phyloP scores from a whole-genome alignment of 2,329 filamentous ascomycete species.

The Xenoacremonium recifei region DNA sequence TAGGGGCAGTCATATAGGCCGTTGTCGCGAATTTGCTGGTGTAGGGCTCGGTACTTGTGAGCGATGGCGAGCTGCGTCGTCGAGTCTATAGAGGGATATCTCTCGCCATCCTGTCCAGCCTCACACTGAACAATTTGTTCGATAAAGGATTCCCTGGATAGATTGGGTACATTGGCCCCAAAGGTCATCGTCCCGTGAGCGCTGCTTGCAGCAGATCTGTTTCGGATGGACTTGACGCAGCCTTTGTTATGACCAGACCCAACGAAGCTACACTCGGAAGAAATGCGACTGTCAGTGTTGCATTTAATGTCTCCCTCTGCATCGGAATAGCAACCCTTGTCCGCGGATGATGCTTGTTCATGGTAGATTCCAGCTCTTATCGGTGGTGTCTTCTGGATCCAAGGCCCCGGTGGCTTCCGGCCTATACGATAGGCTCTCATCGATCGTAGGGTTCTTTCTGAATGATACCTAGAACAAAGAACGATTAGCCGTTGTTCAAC shows the following conservation, averaged over 20 bases:
- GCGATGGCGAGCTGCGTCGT: conserved; percentile 54
- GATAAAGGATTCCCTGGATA: conserved; percentile 9
- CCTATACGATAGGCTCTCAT: conserved; percentile 63
- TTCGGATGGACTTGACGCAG: background rate
- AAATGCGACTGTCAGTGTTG: conserved; percentile 17
- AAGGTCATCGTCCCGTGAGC: no score
- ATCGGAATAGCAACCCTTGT: conserved; percentile 13
- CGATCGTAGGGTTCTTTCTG: conserved; percentile 47
- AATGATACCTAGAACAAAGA: conserved; percentile 52
- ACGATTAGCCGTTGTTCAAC: background rate
- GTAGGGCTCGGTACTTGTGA: conserved; percentile 53
- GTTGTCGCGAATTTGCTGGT: conserved; percentile 51
- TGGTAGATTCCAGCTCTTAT: conserved; percentile 49
- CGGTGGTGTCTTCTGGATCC: conserved; percentile 59
- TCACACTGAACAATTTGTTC: conserved; percentile 22
- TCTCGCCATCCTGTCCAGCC: conserved; percentile 32
- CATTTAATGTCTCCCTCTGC: conserved; percentile 17
- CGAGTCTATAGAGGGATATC: conserved; percentile 53
- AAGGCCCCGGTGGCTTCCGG: conserved; percentile 49
- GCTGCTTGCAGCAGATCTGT: background rate
- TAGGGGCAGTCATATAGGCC: conserved; percentile 61
- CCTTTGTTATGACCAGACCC: background rate
- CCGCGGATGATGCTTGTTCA: conserved; percentile 14
- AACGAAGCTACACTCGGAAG: conserved; percentile 16
- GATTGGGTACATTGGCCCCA: no score